Evolutionary conservation across 1,284 basidiomycete genomes (phyloP), one percentile per base, ranked within the genome.

Genomic region (Chiua sp.): DNA sequence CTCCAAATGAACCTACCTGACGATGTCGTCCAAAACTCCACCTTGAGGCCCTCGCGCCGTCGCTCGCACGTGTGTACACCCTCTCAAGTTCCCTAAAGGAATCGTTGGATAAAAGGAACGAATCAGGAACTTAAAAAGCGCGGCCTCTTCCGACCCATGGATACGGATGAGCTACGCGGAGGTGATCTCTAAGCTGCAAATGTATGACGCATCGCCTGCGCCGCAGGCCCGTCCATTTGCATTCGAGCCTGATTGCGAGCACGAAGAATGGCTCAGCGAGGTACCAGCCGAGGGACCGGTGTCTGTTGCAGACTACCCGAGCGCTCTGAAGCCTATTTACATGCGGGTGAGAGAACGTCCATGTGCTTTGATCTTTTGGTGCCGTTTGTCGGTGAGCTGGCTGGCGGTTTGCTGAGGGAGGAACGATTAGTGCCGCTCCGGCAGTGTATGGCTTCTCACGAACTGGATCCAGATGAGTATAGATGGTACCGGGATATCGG

Each of bases 11-110:
- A 87, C 94, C n/a, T 94, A 92, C 73, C 83, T 99, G 35, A 98
- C 96, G 1, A 96, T 98, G 3, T 97, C 94, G 1, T 90, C 94
- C 28, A 98, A 99, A 26, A 76, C 84, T 99, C 6, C 96, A 99
- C 71, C 87, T 99, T 35, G 97, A 99, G 75, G 92, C 94, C 3
- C 81, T 96, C 52, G 86, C 93, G 3, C 83, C 87, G 11, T 86
- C 93, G 0, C 77, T 98, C 18, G 84, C 88, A 0, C 86, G 96
- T 32, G 92, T 94, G 0, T 99, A 96, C 79, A 96, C 95, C 0
- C 83, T 98, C 26, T 90, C 92, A 0, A 78, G 18, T 69, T 86
- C 44, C 78, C 78, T 68, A 77, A 76, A 51, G 78, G 75, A 20
- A 71, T 65, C 0, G 65, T 74, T 39, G 71, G 58, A 28, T 26